These are phyloP conservation scores for Eutrema yunnanense DNA, from an alignment of 345 rosid genomes.

Conservation along the genomic window DNA sequence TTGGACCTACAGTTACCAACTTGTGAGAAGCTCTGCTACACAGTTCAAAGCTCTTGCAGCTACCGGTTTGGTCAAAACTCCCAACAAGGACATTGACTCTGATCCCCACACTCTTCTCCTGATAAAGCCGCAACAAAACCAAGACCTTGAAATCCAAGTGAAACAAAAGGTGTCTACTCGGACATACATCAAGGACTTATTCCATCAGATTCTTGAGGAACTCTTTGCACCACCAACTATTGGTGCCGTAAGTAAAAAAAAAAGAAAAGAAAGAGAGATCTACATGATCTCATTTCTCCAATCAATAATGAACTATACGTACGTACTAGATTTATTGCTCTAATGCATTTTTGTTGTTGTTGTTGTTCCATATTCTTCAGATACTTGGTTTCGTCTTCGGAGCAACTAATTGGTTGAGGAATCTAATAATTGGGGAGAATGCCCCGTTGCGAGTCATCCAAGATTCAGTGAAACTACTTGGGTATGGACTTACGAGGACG, in stretches of 20 bases:
- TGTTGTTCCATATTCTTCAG: slow-evolving; percentile 37
- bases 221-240: slow-evolving; percentile 81
- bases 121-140: slow-evolving; percentile 13
- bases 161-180: slow-evolving; percentile 30
- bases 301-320: background rate
- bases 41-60: slow-evolving; percentile 49
- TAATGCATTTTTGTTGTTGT: background rate
- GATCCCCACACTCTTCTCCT: slow-evolving; percentile 46
- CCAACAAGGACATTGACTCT: slow-evolving; percentile 56
- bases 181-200: slow-evolving; percentile 34
- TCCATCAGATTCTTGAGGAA: slow-evolving; percentile 63
- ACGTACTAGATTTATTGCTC: background rate
- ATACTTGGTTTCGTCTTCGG: slow-evolving; percentile 77
- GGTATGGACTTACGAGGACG: slow-evolving; percentile 36
- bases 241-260: slow-evolving; percentile 52
- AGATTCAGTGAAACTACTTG: slow-evolving; percentile 73
- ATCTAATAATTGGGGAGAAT: slow-evolving; percentile 57
- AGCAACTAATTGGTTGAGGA: slow-evolving; percentile 57
- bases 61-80: slow-evolving; percentile 34
- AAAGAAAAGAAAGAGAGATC: background rate
- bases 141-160: slow-evolving; percentile 27
- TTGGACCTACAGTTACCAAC: slow-evolving; percentile 79
- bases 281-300: background rate
- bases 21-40: slow-evolving; percentile 50
- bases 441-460: slow-evolving; percentile 81